Evolutionary conservation across 2,329 filamentous ascomycete genomes (phyloP), one percentile per base, ranked within the genome.

Genomic region (Neofusicoccum cordaticola): DNA sequence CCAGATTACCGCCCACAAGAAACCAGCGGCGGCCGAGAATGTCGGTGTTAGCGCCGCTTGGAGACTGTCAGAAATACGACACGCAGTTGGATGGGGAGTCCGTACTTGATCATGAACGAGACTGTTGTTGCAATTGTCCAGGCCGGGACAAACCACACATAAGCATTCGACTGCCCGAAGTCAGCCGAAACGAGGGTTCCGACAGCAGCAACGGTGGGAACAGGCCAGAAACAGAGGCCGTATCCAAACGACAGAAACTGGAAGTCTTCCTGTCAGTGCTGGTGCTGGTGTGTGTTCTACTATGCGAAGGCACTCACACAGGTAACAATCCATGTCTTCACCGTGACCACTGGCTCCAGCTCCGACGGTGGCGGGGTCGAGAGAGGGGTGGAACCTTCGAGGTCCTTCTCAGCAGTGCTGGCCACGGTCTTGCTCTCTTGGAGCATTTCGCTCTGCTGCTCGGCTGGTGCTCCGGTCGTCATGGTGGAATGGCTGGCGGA

Each of bases 11-110:
- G 27, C 74, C 69, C 1, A 81, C 73, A 47, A 82, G 70, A 67
- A 82, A 82, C 78, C 78, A 82, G 37, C 80, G 74, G 63, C 82
- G 77, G 13, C 82, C 81, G 19, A 83, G 76, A 12, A 83, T 71
- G 69, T 84, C 81, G 11, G 79, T 81, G 69, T 83, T 83, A 5
- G 80, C 72, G 41, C 76, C 76, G 61, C 27, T 31, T 31, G 4
- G 27, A 31, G 27, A 7, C 5, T 7, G 27, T 31, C 27, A 31
- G 27, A 1, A 1, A 1, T 31, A 7, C 27, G 27, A 2, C 5
- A 31, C 27, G 27, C 27, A 31, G 27, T 31, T 31, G 27, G 27
- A 31, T 1, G 27, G 27, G 27, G 27, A 7, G 0, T 31, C 6
- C 27, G 27, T 7, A 31, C 27, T 73, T 50, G 19, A 67, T 67